These are phyloP conservation scores for Lantana camara DNA, from an alignment of 257 asterid genomes.

Conservation along the genomic window DNA sequence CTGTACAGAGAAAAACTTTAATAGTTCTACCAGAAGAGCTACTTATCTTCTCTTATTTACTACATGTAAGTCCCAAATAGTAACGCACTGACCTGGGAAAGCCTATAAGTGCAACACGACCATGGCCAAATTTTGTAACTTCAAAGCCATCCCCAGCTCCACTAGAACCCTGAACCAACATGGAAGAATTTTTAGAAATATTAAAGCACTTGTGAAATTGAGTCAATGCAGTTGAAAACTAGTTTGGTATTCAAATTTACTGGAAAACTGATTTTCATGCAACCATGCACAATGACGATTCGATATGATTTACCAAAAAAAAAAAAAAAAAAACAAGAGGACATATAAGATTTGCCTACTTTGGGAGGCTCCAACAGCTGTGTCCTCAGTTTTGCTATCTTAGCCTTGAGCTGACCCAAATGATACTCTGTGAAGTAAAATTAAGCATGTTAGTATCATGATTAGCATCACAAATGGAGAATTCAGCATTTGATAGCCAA, in stretches of 20 bases:
- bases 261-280: conserved; percentile 9
- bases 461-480: neutral
- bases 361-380: conserved; percentile 98
- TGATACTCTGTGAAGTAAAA: conserved; percentile 71
- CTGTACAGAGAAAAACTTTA: neutral
- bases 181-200: conserved; percentile 22
- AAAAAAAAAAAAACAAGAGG: conserved; percentile 2
- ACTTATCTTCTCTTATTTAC: conserved; percentile 1
- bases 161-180: conserved; percentile 76
- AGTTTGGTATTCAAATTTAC: neutral
- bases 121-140: conserved; percentile 97
- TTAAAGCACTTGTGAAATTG: conserved; percentile 10
- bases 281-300: neutral
- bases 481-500: neutral
- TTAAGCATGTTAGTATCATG: conserved; percentile 13
- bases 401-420: conserved; percentile 99
- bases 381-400: conserved; percentile 98
- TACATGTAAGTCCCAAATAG: conserved; percentile 9
- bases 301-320: neutral
- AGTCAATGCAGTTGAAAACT: neutral
- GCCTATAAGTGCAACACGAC: conserved; percentile 96
- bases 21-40: conserved; percentile 3
- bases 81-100: conserved; percentile 82
- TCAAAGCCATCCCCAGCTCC: conserved; percentile 99
- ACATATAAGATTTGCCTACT: conserved; percentile 42